Percentiles rank a stretch among this genome's conserved stretches.
Conservation (phyloP, 805 yeast species). For the Candida chilensis region DNA sequence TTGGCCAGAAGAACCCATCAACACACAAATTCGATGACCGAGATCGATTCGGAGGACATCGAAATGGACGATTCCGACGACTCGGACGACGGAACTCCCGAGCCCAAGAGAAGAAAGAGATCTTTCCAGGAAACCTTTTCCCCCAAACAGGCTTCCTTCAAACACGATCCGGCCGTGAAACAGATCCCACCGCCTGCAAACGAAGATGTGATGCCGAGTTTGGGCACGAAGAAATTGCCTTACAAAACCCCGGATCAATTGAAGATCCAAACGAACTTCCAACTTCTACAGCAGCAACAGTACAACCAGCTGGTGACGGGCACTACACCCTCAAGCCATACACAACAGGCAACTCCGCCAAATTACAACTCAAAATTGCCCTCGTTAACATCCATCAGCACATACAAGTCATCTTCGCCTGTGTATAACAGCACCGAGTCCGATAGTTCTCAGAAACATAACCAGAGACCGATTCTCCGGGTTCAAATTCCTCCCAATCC, state of each 20-base stretch:
- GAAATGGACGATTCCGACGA: conserved; percentile 20
- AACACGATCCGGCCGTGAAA: not conserved
- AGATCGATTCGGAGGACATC: conserved; percentile 9
- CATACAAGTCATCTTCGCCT: not conserved
- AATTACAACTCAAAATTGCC: not conserved
- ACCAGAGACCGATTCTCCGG: conserved; percentile 14
- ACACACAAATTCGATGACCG: conserved; percentile 5
- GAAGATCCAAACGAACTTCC: not conserved
- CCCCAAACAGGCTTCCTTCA: not conserved
- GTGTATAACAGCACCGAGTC: conserved; percentile 2
- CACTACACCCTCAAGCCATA: not conserved
- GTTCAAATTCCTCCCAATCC: conserved; percentile 14
- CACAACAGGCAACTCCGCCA: too few species aligned
- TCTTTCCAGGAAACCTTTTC: conserved; percentile 1
- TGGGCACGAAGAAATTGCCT: not conserved
- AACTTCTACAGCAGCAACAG: not conserved
- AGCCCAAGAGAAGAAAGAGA: conserved; percentile 20
- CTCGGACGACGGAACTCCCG: conserved; percentile 20
- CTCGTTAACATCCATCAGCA: not conserved
- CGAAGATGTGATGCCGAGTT: too few species aligned
- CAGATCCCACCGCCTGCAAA: too few species aligned
- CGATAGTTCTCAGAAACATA: conserved; percentile 7
- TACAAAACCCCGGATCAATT: not conserved
- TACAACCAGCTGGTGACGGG: not conserved
- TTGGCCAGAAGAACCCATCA: conserved; percentile 6